Conservation (phyloP, 768 basidiomycete genomes). For the Suillus clintonianus region DNA sequence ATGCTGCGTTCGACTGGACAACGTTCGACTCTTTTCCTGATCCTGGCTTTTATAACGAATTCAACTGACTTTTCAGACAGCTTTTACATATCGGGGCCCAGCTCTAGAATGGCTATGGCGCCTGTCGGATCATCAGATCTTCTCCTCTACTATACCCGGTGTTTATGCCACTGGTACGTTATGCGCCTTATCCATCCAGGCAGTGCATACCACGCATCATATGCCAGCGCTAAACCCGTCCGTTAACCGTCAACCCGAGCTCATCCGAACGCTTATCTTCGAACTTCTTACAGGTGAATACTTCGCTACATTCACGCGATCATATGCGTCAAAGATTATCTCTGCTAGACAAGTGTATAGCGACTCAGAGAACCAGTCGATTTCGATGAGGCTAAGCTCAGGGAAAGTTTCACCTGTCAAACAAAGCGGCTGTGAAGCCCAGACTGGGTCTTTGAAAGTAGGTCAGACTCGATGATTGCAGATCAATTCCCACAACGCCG, state of each 20-base stretch:
- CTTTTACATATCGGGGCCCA: conserved; percentile 32
- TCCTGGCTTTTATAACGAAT: conserved; percentile 32
- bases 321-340: background rate
- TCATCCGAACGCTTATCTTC: conserved; percentile 19
- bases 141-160: conserved; percentile 13
- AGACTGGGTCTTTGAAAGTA: background rate
- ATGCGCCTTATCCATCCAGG: background rate
- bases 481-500: conserved; percentile 3
- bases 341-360: background rate
- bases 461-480: background rate
- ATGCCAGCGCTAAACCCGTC: background rate
- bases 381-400: background rate
- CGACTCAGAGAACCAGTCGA: too few species aligned
- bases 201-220: background rate
- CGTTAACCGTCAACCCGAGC: conserved; percentile 12
- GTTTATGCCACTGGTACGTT: background rate
- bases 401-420: background rate
- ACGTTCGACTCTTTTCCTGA: conserved; percentile 8
- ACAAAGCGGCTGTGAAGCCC: background rate
- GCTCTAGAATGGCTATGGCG: conserved; percentile 9
- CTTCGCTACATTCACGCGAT: background rate
- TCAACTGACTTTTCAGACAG: conserved; percentile 18
- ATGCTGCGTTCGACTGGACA: conserved; percentile 9
- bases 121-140: conserved; percentile 10
- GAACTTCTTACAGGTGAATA: background rate